Percentiles rank a stretch among this genome's conserved stretches.
Conservation (phyloP, 2,329 filamentous ascomycete genomes). For the Chaetomiaceae sp. region DNA sequence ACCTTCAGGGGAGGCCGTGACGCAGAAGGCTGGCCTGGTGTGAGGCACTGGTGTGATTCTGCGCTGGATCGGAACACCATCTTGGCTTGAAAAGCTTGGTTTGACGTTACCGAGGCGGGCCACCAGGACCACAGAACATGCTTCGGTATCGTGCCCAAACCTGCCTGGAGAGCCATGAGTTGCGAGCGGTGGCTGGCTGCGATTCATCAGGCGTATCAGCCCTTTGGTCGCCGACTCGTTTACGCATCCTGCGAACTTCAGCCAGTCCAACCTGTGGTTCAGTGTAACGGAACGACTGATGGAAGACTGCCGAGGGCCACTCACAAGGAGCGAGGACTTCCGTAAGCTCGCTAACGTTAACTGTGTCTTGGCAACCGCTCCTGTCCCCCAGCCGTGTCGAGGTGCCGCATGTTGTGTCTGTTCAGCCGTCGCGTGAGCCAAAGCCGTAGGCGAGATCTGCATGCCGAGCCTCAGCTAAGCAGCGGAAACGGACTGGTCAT, state of each 20-base stretch:
- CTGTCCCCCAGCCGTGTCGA: not conserved
- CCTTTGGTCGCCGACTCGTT: conserved; percentile 16
- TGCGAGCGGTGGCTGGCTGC: no score
- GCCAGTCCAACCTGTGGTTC: conserved; percentile 1
- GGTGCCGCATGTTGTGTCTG: not conserved
- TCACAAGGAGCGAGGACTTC: conserved; percentile 8
- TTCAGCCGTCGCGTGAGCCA: conserved; percentile 5
- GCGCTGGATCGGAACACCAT: no score
- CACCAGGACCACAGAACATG: no score
- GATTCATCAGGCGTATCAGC: not conserved
- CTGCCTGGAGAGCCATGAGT: no score
- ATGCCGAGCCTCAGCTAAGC: no score
- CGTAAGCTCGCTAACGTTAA: not conserved
- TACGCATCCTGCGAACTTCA: conserved; percentile 3
- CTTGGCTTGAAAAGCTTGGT: no score
- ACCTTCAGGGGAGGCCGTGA: conserved; percentile 7
- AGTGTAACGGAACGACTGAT: conserved; percentile 19
- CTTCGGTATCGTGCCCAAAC: no score
- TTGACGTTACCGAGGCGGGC: no score
- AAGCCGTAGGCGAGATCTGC: no score
- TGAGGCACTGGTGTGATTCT: not conserved
- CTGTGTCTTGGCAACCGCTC: conserved; percentile 2
- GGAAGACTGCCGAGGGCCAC: conserved; percentile 12
- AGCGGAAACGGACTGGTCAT: no score
- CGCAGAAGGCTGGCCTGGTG: not conserved